A percentile compares a stretch with the other conserved stretches of the same genome.
Evolutionary conservation across 116 monocot genomes (phyloP).

Genomic region (Papilionanthe hybrid): DNA sequence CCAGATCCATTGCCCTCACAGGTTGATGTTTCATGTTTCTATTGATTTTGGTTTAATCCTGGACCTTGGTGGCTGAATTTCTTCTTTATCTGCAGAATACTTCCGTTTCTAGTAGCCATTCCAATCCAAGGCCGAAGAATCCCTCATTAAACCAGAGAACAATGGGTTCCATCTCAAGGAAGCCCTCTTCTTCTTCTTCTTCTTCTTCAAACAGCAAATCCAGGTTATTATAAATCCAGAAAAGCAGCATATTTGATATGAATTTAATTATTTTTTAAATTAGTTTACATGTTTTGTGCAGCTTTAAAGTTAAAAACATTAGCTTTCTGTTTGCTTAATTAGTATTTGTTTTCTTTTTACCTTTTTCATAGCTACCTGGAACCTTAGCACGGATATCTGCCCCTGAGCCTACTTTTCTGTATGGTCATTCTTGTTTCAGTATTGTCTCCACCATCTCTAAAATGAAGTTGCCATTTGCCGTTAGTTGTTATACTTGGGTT

Average conservation of each 20-base stretch:
- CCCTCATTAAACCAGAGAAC: slow-evolving; percentile 19
- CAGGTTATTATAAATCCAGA: slow-evolving; percentile 40
- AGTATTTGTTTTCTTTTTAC: neutral
- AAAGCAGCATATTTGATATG: neutral
- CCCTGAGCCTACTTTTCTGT: neutral
- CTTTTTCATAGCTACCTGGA: neutral
- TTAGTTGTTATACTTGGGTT: neutral
- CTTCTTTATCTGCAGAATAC: slow-evolving; percentile 27
- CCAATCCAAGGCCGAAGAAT: slow-evolving; percentile 63
- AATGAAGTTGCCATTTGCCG: neutral
- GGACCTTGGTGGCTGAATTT: neutral
- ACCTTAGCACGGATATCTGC: neutral
- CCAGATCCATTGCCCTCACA: slow-evolving; percentile 49
- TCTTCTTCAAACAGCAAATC: slow-evolving; percentile 48
- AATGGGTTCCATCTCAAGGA: slow-evolving; percentile 35
- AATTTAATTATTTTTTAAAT: neutral
- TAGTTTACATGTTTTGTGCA: neutral
- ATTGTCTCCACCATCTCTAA: neutral
- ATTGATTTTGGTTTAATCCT: slow-evolving; percentile 1
- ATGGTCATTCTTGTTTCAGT: neutral
- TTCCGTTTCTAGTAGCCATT: slow-evolving; percentile 27
- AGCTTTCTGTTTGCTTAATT: neutral
- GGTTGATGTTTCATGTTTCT: slow-evolving; percentile 23
- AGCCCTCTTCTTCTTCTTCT: slow-evolving; percentile 43
- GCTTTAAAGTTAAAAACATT: neutral